These are phyloP conservation scores for Neurospora terricola DNA, from an alignment of 495 filamentous ascomycete species.

Conservation along the genomic window DNA sequence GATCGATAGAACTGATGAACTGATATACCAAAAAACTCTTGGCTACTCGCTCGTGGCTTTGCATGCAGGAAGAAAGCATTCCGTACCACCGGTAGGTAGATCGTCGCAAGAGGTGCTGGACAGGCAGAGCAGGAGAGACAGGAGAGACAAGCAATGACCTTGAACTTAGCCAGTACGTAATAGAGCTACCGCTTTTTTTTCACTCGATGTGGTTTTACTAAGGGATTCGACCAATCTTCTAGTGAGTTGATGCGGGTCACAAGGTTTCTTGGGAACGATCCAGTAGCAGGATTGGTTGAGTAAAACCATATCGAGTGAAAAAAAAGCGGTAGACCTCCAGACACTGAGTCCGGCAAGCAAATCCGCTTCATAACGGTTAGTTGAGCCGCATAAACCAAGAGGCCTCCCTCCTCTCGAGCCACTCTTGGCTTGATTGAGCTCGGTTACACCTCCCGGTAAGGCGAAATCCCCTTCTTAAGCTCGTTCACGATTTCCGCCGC, in stretches of 20 bases:
- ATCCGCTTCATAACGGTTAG: not conserved
- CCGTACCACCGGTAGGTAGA: not conserved
- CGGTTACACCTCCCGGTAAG: slow-evolving; percentile 32
- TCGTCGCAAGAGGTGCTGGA: too few species aligned
- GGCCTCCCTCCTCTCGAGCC: too few species aligned
- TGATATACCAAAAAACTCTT: not conserved
- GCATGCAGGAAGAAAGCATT: not conserved
- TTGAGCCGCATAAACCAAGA: not conserved
- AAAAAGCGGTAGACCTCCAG: too few species aligned
- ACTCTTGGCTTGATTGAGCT: not conserved
- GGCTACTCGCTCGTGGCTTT: not conserved
- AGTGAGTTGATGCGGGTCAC: too few species aligned
- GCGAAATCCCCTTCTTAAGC: slow-evolving; percentile 62
- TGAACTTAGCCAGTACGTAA: not conserved
- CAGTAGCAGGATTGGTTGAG: too few species aligned
- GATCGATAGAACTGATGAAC: not conserved
- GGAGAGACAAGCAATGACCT: not conserved
- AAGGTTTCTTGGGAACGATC: too few species aligned
- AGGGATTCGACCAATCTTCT: too few species aligned
- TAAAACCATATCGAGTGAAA: too few species aligned
- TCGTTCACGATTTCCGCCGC: slow-evolving; percentile 85
- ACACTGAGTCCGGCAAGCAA: not conserved
- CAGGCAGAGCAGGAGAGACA: too few species aligned
- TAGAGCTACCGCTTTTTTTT: too few species aligned
- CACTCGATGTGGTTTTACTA: too few species aligned